Percentiles rank a stretch among this genome's conserved stretches.
Evolutionary conservation across 176 grass and related monocot species (phyloP).

Genomic region (Avena insularis): DNA sequence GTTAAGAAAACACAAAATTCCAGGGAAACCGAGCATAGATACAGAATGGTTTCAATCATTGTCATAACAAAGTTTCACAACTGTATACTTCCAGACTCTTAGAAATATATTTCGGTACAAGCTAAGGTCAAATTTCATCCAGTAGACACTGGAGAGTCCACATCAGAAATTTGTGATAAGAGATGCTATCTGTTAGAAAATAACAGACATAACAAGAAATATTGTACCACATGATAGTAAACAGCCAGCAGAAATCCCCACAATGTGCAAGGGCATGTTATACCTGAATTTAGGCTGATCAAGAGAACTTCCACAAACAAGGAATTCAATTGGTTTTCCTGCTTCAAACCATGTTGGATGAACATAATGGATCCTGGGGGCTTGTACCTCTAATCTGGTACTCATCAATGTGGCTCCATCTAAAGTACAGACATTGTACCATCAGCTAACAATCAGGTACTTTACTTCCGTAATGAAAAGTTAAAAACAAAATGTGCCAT

Average conservation of each 20-base stretch:
- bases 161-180: neutral
- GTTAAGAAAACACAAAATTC: neutral
- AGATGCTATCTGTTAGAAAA: neutral
- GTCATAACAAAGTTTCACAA: neutral
- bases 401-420: slow-evolving; percentile 85
- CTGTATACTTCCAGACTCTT: neutral
- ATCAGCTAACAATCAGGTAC: slow-evolving; percentile 29
- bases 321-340: slow-evolving; percentile 78
- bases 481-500: slow-evolving; percentile 6
- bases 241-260: neutral
- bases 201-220: neutral
- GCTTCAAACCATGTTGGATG: slow-evolving; percentile 91
- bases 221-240: neutral
- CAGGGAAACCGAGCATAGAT: neutral
- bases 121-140: neutral
- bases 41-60: neutral
- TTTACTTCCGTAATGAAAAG: slow-evolving; percentile 27
- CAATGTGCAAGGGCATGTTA: slow-evolving; percentile 3
- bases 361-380: slow-evolving; percentile 92
- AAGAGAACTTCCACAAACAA: slow-evolving; percentile 89
- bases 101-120: slow-evolving; percentile 16
- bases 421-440: slow-evolving; percentile 38
- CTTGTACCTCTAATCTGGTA: slow-evolving; percentile 79
- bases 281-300: slow-evolving; percentile 92
- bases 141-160: neutral